Base-by-base conservation (phyloP, 2,329 filamentous ascomycete genomes). In the Lachnellula cervina region DNA sequence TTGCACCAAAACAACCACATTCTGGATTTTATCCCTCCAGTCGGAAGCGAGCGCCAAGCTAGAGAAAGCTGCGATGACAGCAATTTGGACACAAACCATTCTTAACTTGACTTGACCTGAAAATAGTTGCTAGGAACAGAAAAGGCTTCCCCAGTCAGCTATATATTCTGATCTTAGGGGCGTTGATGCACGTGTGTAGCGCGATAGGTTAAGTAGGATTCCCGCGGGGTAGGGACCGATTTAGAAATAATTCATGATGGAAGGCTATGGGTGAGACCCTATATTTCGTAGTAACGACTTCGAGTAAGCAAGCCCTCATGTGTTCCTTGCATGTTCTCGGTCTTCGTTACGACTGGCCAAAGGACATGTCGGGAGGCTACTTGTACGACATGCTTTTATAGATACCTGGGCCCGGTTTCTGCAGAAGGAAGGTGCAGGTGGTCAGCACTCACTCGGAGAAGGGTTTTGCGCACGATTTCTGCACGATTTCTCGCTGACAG, bases 1-100 rank as follows among this genome's bases (percentile, higher is more conserved):
- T 62, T 74, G 68, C 9, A 77, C 74, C 17, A 78, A 66, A 25
- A 77, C 72, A 47, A 78, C 75, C 5, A 77, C 74, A 60, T 75
- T 75, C 65, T 77, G 77, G 65, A 78, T 78, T 54, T 73, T 74
- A 38, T 59, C 64, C 54, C 69, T 71, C 63, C 64, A 67, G 16
- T 48, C 58, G 59, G 49, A 42, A 19, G 64, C 64, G 17, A 66
- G 51, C n/a, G 53, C 59, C 44, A 61, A 40, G 28, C 61, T 55
- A 28, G 56, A 61, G n/a, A 63, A 51, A 17, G 62, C 59, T 49
- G 56, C 56, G 37, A 60, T 17, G 21, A 47, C 48, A 23, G 45
- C 51, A 37, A 53, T 28, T 38, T 56, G 50, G 16, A 59, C 11
- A 49, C 51, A 49, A 34, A 59, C 51, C 59, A 61, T 32, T 61